These are phyloP conservation scores for Kazachstania martiniae DNA, from an alignment of 805 yeast species.

Conservation along the genomic window DNA sequence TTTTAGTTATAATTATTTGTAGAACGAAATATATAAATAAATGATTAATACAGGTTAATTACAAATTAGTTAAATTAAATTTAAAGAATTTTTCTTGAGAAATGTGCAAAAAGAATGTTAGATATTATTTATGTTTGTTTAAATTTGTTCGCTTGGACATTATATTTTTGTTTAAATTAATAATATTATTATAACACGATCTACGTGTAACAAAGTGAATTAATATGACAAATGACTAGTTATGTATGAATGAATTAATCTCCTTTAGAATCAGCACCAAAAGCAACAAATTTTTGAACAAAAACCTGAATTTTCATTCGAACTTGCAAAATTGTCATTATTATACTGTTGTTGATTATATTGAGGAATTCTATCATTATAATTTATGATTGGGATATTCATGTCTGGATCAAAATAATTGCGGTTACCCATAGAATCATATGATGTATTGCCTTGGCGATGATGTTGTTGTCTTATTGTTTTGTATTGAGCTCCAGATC, in stretches of 20 bases:
- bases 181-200: too few relatives aligned
- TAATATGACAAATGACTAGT: too few relatives aligned
- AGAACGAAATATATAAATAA: neutral
- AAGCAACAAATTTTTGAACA: slow-evolving; percentile 1
- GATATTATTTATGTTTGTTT: too few relatives aligned
- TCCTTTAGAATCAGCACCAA: too few relatives aligned
- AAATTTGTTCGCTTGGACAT: too few relatives aligned
- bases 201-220: too few relatives aligned
- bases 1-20: neutral
- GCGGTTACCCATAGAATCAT: slow-evolving; percentile 23
- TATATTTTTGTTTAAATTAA: too few relatives aligned
- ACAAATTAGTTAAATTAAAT: too few relatives aligned
- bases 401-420: neutral
- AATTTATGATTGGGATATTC: slow-evolving; percentile 2
- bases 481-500: too few relatives aligned
- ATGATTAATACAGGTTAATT: too few relatives aligned
- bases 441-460: slow-evolving; percentile 1
- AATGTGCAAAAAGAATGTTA: too few relatives aligned
- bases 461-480: neutral
- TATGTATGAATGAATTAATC: neutral
- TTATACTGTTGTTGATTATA: slow-evolving; percentile 1
- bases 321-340: slow-evolving; percentile 3
- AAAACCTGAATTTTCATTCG: neutral
- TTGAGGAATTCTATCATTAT: slow-evolving; percentile 7
- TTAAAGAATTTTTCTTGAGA: too few relatives aligned